phyloP scores from a whole-genome alignment of 495 filamentous ascomycete genomes.

The Cercophora newfieldiana region DNA sequence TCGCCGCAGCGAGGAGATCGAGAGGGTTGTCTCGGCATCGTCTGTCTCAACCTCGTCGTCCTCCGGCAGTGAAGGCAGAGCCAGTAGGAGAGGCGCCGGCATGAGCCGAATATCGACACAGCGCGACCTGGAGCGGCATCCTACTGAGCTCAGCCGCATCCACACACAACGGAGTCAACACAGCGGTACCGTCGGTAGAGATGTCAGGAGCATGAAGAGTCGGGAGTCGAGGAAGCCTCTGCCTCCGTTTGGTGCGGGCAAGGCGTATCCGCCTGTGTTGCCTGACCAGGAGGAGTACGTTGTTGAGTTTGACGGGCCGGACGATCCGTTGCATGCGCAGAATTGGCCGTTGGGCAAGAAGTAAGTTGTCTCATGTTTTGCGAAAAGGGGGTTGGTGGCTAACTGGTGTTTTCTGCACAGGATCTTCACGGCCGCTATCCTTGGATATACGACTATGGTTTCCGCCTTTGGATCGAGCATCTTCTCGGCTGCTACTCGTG shows the following conservation, averaged over 20 bases:
- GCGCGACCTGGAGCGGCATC: constrained; percentile 67
- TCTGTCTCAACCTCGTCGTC: constrained; percentile 51
- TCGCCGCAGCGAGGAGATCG: constrained; percentile 46
- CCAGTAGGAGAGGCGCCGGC: constrained; percentile 22
- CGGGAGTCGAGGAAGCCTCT: constrained; percentile 56
- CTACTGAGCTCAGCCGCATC: constrained; percentile 74
- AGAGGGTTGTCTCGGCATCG: constrained; percentile 49
- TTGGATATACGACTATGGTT: constrained; percentile 76
- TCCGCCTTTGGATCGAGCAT: constrained; percentile 71
- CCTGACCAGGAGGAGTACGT: constrained; percentile 80
- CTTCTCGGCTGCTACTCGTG: constrained; percentile 62
- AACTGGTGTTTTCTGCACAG: constrained; percentile 33
- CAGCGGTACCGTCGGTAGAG: constrained; percentile 68
- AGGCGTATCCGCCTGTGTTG: constrained; percentile 71
- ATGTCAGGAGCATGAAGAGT: constrained; percentile 47
- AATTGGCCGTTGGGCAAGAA: constrained; percentile 83
- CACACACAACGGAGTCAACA: constrained; percentile 75
- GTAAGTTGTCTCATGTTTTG: constrained; percentile 40
- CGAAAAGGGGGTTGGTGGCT: neutral
- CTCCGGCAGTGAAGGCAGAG: constrained; percentile 22
- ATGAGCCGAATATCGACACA: constrained; percentile 65
- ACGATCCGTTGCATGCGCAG: constrained; percentile 78
- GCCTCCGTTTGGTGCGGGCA: constrained; percentile 67
- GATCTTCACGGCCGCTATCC: constrained; percentile 65
- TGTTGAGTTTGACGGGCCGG: constrained; percentile 78